Percentiles rank a stretch among this genome's conserved stretches.
Conservation (phyloP, 495 filamentous ascomycete genomes). For the Neurospora sp. region DNA sequence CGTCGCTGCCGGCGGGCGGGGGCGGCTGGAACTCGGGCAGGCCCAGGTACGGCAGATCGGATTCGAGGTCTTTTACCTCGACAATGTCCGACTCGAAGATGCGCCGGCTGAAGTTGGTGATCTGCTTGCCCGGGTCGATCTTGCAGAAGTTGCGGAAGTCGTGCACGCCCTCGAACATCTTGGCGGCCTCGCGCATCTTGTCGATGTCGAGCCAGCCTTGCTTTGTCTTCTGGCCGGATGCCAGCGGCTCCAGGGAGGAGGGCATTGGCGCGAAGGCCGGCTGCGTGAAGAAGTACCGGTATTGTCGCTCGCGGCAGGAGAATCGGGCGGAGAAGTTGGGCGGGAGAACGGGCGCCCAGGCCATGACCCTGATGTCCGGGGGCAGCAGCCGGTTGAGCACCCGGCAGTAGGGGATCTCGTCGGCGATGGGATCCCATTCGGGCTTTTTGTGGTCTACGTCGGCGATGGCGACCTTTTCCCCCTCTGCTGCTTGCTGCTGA, state of each 20-base stretch:
- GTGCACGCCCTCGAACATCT: conserved; percentile 67
- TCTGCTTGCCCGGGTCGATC: conserved; percentile 75
- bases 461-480: neutral
- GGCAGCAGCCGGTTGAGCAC: conserved; percentile 82
- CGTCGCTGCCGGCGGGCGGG: neutral
- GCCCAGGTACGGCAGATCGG: conserved; percentile 34
- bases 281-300: conserved; percentile 95
- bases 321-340: conserved; percentile 83
- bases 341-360: conserved; percentile 83
- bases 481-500: neutral
- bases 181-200: conserved; percentile 74
- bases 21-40: conserved; percentile 5
- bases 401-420: conserved; percentile 75
- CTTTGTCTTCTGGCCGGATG: conserved; percentile 19
- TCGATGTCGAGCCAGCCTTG: conserved; percentile 63
- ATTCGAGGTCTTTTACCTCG: conserved; percentile 43
- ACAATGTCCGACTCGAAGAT: conserved; percentile 72
- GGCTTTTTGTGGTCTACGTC: conserved; percentile 9
- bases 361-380: conserved; percentile 77
- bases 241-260: conserved; percentile 12
- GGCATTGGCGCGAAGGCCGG: conserved; percentile 65
- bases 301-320: conserved; percentile 78
- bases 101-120: conserved; percentile 65
- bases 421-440: conserved; percentile 60
- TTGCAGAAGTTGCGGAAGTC: conserved; percentile 98